Conservation (phyloP, 1,139 yeast species). For the Candida sp. region DNA sequence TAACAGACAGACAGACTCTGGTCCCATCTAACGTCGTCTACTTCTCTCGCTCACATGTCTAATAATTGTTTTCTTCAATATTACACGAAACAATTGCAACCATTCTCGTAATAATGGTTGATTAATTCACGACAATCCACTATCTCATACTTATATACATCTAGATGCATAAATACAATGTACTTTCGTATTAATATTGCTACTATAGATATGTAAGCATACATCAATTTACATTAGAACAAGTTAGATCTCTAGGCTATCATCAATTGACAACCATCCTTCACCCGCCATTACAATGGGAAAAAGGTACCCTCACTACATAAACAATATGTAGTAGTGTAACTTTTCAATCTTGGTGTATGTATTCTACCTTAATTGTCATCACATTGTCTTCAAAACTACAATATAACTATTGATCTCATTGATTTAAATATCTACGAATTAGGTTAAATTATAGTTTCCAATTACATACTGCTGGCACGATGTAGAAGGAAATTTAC, state of each 20-base stretch:
- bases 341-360: not conserved
- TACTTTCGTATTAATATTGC: too few species aligned
- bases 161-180: too few species aligned
- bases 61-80: not conserved
- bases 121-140: too few species aligned
- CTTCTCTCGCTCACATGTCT: not conserved
- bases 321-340: not conserved
- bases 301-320: not conserved
- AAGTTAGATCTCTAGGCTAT: not conserved
- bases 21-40: not conserved
- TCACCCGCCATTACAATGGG: not conserved
- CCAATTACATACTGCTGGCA: not conserved
- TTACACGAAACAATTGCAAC: not conserved
- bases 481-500: too few species aligned
- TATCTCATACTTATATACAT: too few species aligned
- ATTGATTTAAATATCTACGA: not conserved
- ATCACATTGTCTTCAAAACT: not conserved
- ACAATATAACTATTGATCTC: not conserved
- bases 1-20: not conserved
- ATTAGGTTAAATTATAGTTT: not conserved
- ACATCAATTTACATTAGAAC: too few species aligned
- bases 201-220: too few species aligned
- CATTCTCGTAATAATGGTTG: not conserved
- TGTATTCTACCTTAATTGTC: not conserved
- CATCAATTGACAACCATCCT: not conserved